phyloP scores from a whole-genome alignment of 305 asterid genomes.

The Salvia sclarea region DNA sequence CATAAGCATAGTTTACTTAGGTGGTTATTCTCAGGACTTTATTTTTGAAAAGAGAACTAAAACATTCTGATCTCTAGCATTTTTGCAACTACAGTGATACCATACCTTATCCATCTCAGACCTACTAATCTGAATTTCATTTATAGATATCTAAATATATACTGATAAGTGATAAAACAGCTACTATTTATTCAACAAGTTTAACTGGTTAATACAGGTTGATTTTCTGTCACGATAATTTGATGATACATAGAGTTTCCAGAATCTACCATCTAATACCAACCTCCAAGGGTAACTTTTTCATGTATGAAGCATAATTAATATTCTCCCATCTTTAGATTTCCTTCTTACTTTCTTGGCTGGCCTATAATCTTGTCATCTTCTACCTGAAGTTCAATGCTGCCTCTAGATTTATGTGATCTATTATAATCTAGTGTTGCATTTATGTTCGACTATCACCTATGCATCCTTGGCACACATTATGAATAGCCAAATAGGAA shows the following conservation, averaged over 20 bases:
- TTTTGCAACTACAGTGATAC: not conserved
- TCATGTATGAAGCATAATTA: constrained; percentile 6
- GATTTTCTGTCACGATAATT: not conserved
- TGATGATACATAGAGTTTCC: not conserved
- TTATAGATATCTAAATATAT: not conserved
- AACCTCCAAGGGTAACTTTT: too few species aligned
- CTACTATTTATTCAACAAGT: not conserved
- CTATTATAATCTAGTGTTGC: too few species aligned
- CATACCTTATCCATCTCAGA: not conserved
- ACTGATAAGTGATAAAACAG: not conserved
- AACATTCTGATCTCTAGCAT: not conserved
- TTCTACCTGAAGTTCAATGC: constrained; percentile 7
- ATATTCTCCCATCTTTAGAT: not conserved
- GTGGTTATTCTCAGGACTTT: not conserved
- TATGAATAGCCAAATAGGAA: not conserved
- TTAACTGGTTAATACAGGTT: not conserved
- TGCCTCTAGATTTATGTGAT: not conserved
- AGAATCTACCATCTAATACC: not conserved
- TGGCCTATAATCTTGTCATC: constrained; percentile 1
- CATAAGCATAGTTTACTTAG: constrained; percentile 11
- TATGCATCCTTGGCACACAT: not conserved
- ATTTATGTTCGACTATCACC: not conserved
- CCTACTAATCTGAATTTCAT: not conserved
- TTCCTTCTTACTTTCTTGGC: not conserved
- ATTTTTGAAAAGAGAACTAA: not conserved